Evolutionary conservation across 306 rosid species (phyloP).

Genomic region (Ormosia semicastrata): DNA sequence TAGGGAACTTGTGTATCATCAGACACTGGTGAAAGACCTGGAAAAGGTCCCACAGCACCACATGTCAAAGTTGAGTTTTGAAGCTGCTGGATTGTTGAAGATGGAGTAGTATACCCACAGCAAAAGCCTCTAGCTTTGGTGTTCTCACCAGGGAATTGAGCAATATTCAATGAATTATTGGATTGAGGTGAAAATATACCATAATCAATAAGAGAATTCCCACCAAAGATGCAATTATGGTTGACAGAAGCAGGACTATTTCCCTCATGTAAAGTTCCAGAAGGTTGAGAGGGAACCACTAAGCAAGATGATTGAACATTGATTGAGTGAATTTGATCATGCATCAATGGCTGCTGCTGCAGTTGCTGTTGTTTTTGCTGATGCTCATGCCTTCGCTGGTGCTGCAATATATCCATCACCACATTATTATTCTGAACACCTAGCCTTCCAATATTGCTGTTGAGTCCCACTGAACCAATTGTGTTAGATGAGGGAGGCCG

Average conservation of each 20-base stretch:
- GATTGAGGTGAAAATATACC: constrained; percentile 48
- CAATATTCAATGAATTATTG: constrained; percentile 36
- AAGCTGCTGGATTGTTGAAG: constrained; percentile 29
- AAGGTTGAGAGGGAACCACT: constrained; percentile 55
- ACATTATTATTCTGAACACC: constrained; percentile 38
- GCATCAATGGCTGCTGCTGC: constrained; percentile 35
- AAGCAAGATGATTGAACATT: constrained; percentile 66
- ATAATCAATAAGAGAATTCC: constrained; percentile 48
- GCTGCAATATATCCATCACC: constrained; percentile 43
- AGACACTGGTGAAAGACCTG: constrained; percentile 17
- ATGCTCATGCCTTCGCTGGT: constrained; percentile 29
- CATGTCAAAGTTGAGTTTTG: constrained; percentile 38
- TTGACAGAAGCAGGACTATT: constrained; percentile 45
- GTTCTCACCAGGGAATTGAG: constrained; percentile 39
- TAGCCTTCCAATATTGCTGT: constrained; percentile 36
- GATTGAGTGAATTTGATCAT: constrained; percentile 49
- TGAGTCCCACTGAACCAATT: constrained; percentile 37
- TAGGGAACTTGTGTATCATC: constrained; percentile 27
- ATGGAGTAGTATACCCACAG: constrained; percentile 36
- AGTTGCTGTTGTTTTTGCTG: constrained; percentile 18
- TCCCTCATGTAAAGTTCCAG: constrained; percentile 39
- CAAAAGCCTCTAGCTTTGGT: constrained; percentile 29
- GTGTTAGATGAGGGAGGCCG: constrained; percentile 39
- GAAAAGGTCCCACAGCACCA: constrained; percentile 36
- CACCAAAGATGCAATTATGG: constrained; percentile 42